A percentile compares a stretch with the other conserved stretches of the same genome.
Evolutionary conservation across 805 yeast species (phyloP).

Genomic region (Monosporozyma siamensis): DNA sequence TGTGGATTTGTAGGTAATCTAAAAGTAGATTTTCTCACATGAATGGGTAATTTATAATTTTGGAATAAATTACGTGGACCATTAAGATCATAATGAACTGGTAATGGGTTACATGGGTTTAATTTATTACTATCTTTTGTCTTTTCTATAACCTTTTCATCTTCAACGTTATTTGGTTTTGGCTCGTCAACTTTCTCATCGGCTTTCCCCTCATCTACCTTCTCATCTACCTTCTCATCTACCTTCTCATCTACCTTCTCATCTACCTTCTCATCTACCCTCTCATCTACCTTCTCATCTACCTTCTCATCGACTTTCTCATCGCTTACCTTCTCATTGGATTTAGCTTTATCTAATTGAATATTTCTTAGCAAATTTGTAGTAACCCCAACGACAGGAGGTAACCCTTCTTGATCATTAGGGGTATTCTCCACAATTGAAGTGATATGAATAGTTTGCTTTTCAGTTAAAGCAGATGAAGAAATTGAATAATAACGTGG

Average conservation of each 20-base stretch:
- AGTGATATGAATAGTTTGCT: conserved; percentile 69
- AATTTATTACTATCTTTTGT: too few species aligned
- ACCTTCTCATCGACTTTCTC: not conserved
- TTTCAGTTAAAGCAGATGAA: conserved; percentile 74
- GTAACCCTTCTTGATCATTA: conserved; percentile 17
- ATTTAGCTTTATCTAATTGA: conserved; percentile 30
- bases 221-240: too few species aligned
- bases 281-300: too few species aligned
- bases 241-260: too few species aligned
- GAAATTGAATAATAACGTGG: conserved; percentile 98
- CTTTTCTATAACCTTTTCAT: not conserved
- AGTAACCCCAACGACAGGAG: conserved; percentile 58
- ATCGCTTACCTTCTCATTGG: not conserved
- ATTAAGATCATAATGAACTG: conserved; percentile 55
- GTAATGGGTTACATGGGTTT: conserved; percentile 21
- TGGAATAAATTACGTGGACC: conserved; percentile 64
- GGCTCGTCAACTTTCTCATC: too few species aligned
- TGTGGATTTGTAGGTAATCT: conserved; percentile 82
- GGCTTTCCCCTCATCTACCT: too few species aligned
- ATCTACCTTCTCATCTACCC: too few species aligned
- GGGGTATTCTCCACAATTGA: conserved; percentile 76
- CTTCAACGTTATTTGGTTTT: not conserved
- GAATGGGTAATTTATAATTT: conserved; percentile 66
- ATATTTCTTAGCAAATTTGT: conserved; percentile 79
- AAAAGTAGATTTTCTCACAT: conserved; percentile 89